Evolutionary conservation across 1,139 yeast species (phyloP).

Genomic region (Groenewaldozyma sp.): DNA sequence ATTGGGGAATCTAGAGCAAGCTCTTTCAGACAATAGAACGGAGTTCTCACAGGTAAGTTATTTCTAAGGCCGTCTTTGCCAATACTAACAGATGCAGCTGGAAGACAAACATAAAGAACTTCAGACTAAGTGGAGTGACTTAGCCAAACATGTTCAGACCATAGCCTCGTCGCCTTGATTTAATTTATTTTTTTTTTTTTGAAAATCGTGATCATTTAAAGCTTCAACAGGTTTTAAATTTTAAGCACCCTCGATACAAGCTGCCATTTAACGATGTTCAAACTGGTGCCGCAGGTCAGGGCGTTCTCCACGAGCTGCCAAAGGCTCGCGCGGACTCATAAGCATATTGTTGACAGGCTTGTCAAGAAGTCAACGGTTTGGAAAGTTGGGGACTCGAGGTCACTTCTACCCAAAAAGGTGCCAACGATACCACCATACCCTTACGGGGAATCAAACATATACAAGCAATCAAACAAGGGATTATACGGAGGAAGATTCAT

Average conservation of each 20-base stretch:
- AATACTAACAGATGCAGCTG: slow-evolving; percentile 12
- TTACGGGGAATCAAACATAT: slow-evolving; percentile 66
- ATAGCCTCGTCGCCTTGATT: no score
- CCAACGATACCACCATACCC: slow-evolving; percentile 63
- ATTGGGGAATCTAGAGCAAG: slow-evolving; percentile 27
- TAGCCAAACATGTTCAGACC: slow-evolving; percentile 29
- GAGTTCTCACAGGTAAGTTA: slow-evolving; percentile 17
- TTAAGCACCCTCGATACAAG: no score
- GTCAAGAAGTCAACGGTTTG: slow-evolving; percentile 21
- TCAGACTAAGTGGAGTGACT: slow-evolving; percentile 23
- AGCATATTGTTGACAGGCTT: slow-evolving; percentile 27
- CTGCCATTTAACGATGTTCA: no score
- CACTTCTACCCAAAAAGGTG: slow-evolving; percentile 18
- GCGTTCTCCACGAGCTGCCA: slow-evolving; percentile 14
- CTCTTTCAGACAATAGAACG: slow-evolving; percentile 24
- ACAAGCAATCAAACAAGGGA: slow-evolving; percentile 81
- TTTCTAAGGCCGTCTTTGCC: slow-evolving; percentile 1
- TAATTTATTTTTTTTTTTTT: no score
- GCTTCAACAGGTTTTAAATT: no score
- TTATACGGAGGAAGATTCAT: slow-evolving; percentile 83
- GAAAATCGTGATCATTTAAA: no score
- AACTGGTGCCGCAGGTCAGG: slow-evolving; percentile 1
- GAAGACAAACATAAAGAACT: slow-evolving; percentile 21
- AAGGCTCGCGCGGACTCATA: slow-evolving; percentile 14
- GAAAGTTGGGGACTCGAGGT: slow-evolving; percentile 27